A percentile compares a stretch with the other conserved stretches of the same genome.
These are phyloP conservation scores for Rhinocladiella mackenziei DNA, from an alignment of 2,329 filamentous ascomycete species.

Conservation along the genomic window DNA sequence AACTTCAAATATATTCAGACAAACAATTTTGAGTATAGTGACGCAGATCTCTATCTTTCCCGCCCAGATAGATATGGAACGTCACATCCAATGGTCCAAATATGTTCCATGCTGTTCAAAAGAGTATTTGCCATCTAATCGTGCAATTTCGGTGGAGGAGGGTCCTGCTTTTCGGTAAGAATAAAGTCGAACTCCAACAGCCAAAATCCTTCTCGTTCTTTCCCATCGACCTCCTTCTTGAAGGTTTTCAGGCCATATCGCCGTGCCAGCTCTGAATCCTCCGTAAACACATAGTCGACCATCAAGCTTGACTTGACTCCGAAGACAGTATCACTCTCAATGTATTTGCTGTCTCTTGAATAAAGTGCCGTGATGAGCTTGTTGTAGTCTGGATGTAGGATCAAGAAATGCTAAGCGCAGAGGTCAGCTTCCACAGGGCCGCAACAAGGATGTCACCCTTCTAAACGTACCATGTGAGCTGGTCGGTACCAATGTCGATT, in stretches of 20 bases:
- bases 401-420: slow-evolving; percentile 39
- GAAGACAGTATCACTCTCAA: slow-evolving; percentile 57
- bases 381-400: slow-evolving; percentile 52
- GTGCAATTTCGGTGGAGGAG: not conserved
- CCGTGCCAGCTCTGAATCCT: not conserved
- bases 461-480: slow-evolving; percentile 47
- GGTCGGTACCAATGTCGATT: slow-evolving; percentile 58
- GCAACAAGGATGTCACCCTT: not conserved
- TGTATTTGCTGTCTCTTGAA: slow-evolving; percentile 55
- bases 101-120: too few species aligned
- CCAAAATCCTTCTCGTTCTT: slow-evolving; percentile 2
- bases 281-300: slow-evolving; percentile 38
- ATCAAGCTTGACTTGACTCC: slow-evolving; percentile 59
- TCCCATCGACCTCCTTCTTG: not conserved
- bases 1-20: too few species aligned
- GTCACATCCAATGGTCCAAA: too few species aligned
- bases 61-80: too few species aligned
- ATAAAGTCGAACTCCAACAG: slow-evolving; percentile 4
- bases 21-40: too few species aligned
- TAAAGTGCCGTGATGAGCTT: slow-evolving; percentile 57
- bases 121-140: too few species aligned
- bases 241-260: slow-evolving; percentile 2
- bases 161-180: not conserved
- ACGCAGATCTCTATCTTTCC: too few species aligned
- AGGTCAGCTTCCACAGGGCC: not conserved